A percentile compares a stretch with the other conserved stretches of the same genome.
These are phyloP conservation scores for Ilyonectria sp. DNA, from an alignment of 2,329 filamentous ascomycete genomes.

Conservation along the genomic window DNA sequence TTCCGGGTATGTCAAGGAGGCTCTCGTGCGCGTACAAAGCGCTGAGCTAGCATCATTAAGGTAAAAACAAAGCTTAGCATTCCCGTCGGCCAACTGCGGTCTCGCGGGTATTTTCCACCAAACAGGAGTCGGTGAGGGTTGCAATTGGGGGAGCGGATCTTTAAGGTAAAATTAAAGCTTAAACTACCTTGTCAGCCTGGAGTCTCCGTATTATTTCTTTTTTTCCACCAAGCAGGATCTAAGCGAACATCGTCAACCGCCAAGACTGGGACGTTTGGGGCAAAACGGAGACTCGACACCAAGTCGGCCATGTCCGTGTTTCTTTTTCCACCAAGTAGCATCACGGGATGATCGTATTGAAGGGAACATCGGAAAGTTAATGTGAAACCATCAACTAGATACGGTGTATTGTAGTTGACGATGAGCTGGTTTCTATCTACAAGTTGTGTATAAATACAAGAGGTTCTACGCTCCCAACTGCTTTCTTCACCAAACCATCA, in stretches of 20 bases:
- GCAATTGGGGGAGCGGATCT: not conserved
- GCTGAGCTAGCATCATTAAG: too few species aligned
- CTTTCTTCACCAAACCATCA: not conserved
- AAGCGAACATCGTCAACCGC: not conserved
- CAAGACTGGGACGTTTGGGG: not conserved
- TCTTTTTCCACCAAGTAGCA: not conserved
- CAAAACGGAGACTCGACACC: not conserved
- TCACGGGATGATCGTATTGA: not conserved
- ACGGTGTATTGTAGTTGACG: not conserved
- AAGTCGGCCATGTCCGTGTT: not conserved
- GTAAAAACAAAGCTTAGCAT: too few species aligned
- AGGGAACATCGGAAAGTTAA: not conserved
- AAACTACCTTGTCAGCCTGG: not conserved
- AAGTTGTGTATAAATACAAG: not conserved
- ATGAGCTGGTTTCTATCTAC: too few species aligned
- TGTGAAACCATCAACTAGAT: not conserved
- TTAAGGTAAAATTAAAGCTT: constrained; percentile 1
- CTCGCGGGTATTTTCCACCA: too few species aligned
- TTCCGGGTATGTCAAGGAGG: too few species aligned
- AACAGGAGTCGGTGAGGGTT: not conserved
- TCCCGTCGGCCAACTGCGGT: too few species aligned
- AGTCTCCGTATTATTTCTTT: not conserved
- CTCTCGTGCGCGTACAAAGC: too few species aligned
- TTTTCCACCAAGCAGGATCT: not conserved
- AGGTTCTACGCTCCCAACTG: not conserved